Evolutionary conservation across 2,329 filamentous ascomycete species (phyloP).

Genomic region (Calcarisporium arbuscula): DNA sequence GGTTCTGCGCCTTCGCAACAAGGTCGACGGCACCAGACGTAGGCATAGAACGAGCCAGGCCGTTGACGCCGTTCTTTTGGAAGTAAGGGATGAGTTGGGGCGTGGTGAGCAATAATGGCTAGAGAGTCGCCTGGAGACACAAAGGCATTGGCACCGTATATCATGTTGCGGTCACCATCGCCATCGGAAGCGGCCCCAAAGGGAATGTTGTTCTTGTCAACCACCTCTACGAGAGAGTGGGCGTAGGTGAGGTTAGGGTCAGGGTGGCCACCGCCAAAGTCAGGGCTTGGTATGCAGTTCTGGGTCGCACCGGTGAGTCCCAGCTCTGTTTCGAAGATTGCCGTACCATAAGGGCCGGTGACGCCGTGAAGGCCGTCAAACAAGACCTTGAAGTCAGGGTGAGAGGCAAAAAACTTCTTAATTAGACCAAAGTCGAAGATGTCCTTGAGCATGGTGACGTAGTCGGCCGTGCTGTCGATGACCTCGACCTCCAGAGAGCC

Average conservation of each 20-base stretch:
- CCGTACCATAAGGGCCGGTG: slow-evolving; percentile 88
- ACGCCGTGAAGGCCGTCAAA: slow-evolving; percentile 94
- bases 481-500: slow-evolving; percentile 89
- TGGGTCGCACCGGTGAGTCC: slow-evolving; percentile 73
- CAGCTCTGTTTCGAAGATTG: slow-evolving; percentile 92
- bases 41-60: slow-evolving; percentile 94
- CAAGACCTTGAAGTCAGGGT: slow-evolving; percentile 91
- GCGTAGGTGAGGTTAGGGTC: slow-evolving; percentile 98
- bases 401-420: slow-evolving; percentile 81
- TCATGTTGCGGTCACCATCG: slow-evolving; percentile 99
- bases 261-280: slow-evolving; percentile 96
- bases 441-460: slow-evolving; percentile 90
- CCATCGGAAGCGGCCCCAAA: slow-evolving; percentile 96
- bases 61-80: slow-evolving; percentile 93
- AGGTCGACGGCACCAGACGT: slow-evolving; percentile 93
- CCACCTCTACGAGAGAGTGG: slow-evolving; percentile 85
- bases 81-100: slow-evolving; percentile 97
- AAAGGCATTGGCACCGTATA: slow-evolving; percentile 94
- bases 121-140: slow-evolving; percentile 96
- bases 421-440: slow-evolving; percentile 98
- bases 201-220: slow-evolving; percentile 85
- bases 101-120: slow-evolving; percentile 96
- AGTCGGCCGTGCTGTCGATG: slow-evolving; percentile 88
- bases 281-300: slow-evolving; percentile 86
- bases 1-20: slow-evolving; percentile 88